phyloP scores from a whole-genome alignment of 2,329 filamentous ascomycete genomes.

The Exophiala calicioides region DNA sequence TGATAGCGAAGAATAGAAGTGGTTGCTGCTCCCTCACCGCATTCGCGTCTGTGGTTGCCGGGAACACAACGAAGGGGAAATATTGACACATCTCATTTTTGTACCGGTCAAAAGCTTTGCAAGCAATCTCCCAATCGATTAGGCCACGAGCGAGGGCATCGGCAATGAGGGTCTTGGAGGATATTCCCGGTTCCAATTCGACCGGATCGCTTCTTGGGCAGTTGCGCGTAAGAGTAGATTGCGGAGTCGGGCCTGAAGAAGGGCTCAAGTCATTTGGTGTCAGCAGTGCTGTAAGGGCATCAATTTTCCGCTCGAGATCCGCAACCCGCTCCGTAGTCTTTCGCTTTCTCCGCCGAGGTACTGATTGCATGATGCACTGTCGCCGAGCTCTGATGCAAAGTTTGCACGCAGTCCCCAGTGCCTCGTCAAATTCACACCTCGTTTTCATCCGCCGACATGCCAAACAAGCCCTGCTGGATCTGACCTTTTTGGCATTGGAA shows the following conservation, averaged over 20 bases:
- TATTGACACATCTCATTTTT: constrained; percentile 55
- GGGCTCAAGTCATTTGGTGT: constrained; percentile 52
- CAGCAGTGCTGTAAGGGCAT: constrained; percentile 78
- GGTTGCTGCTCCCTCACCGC: constrained; percentile 60
- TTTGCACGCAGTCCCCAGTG: constrained; percentile 63
- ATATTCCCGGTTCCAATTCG: not conserved
- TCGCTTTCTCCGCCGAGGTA: constrained; percentile 73
- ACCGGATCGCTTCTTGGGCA: not conserved
- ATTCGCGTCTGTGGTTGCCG: constrained; percentile 53
- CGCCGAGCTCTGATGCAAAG: constrained; percentile 77
- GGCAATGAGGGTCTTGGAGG: constrained; percentile 34
- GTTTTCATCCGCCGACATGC: constrained; percentile 78
- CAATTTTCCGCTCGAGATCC: constrained; percentile 88
- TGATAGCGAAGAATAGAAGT: constrained; percentile 60
- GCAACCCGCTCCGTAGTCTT: constrained; percentile 86
- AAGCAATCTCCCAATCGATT: constrained; percentile 53
- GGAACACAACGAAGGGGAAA: constrained; percentile 60
- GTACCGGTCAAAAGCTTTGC: constrained; percentile 57
- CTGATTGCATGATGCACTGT: constrained; percentile 75
- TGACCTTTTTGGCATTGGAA: constrained; percentile 9
- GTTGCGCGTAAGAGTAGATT: not conserved
- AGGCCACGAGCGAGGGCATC: constrained; percentile 53
- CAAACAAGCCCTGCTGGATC: constrained; percentile 63
- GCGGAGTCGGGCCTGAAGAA: constrained; percentile 6
- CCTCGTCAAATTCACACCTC: constrained; percentile 74